phyloP scores from a whole-genome alignment of 73 alveolate species.

The Tetrahymena borealis region DNA sequence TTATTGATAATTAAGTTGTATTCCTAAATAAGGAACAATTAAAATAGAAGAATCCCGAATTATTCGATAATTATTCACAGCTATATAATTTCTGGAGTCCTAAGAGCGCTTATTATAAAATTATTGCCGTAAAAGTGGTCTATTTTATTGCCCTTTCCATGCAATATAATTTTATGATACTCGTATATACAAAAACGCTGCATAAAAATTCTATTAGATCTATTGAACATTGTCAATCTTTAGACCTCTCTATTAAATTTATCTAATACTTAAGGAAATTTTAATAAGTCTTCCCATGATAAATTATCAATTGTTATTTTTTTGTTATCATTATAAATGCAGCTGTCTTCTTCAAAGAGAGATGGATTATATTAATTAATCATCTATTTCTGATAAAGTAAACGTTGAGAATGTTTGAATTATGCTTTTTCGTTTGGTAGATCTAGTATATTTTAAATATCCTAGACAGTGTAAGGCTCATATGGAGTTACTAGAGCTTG shows the following conservation, averaged over 20 bases:
- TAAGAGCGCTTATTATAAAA: neutral
- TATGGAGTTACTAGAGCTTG: neutral
- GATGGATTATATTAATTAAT: neutral
- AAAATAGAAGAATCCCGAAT: no score
- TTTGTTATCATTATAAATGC: neutral
- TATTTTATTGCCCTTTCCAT: neutral
- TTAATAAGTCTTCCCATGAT: neutral
- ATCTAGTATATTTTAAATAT: neutral
- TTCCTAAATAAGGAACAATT: no score
- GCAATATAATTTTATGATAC: neutral
- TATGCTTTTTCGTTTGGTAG: neutral
- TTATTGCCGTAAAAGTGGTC: neutral
- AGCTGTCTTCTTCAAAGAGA: neutral
- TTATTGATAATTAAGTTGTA: no score
- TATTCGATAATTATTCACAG: no score
- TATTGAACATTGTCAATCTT: neutral
- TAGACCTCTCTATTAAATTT: neutral
- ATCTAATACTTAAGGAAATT: neutral
- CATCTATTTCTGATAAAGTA: neutral
- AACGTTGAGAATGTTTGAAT: neutral
- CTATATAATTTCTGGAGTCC: neutral
- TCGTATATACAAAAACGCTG: neutral
- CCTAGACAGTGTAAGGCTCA: neutral
- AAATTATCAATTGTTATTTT: neutral
- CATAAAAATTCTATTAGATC: neutral